Base-by-base conservation (phyloP, 306 rosid genomes). In the Malus asiatica region DNA sequence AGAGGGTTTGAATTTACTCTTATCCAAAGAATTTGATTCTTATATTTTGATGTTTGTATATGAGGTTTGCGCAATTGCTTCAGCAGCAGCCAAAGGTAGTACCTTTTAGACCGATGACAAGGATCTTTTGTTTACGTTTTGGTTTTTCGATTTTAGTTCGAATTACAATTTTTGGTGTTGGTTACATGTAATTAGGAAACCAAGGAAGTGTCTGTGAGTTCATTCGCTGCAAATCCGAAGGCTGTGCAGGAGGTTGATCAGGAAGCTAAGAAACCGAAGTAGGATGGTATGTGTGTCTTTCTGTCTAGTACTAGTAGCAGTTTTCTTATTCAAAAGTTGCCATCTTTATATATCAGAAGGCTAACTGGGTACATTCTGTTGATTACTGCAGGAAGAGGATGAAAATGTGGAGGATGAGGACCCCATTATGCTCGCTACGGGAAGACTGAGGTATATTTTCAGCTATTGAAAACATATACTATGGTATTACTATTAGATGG, bases 361-460 rank as follows among this genome's bases (percentile, higher is more conserved):
- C 12, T 45, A 42, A 62, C 13, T 18, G 30, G 32, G 30, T 19
- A 6, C 29, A 8, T 60, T 68, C 55, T n/a, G 38, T 64, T 44
- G 55, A 25, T 48, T 73, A 15, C n/a, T 59, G 53, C 78, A 85
- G 88, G 86, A 87, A 48, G 88, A 88, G 86, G 85, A 88, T 75
- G 85, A 88, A 46, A 32, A 83, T 59, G 65, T 72, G 11, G 52
- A 13, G 52, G 51, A 3, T 45, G 86, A 85, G 29, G 89, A 88
- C 13, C 69, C 76, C 1, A 74, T 83, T 13, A 38, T 68, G 68
- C 77, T 12, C 29, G 68, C 64, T 85, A 85, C 66, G 74, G 79
- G 84, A 72, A 79, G 68, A 76, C 79, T 22, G 91, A 88, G 29
- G 29, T 27, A 27, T 27, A 27, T 27, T 27, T 27, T 27, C 29